These are phyloP conservation scores for Eucalyptus erythrocorys DNA, from an alignment of 345 rosid genomes.

Conservation along the genomic window DNA sequence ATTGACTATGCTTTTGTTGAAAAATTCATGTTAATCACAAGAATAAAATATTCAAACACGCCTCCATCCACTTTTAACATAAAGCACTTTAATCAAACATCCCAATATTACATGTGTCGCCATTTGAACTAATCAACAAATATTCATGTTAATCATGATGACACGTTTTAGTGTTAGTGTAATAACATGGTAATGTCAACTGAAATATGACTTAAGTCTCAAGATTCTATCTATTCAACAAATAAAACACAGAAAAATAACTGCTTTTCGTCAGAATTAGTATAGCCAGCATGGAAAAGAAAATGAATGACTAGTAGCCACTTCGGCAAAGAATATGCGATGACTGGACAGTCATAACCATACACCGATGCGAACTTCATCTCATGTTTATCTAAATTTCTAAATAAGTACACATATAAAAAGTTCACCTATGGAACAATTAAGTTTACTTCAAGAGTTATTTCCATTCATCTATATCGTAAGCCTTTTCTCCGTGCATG, in stretches of 20 bases:
- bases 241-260: neutral
- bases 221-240: neutral
- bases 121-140: neutral
- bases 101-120: neutral
- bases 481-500: neutral
- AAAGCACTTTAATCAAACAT: neutral
- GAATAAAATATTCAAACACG: neutral
- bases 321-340: neutral
- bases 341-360: neutral
- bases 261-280: neutral
- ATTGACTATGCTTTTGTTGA: neutral
- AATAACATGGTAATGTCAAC: neutral
- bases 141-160: neutral
- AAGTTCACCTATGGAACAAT: neutral
- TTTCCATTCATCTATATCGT: neutral
- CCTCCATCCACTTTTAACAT: neutral
- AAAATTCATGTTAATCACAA: neutral
- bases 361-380: neutral
- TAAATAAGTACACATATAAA: neutral
- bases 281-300: neutral
- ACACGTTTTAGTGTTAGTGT: neutral
- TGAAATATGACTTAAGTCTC: neutral
- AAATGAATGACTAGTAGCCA: neutral
- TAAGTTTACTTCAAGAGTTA: neutral
- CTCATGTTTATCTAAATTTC: neutral